A percentile compares a stretch with the other conserved stretches of the same genome.
These are phyloP conservation scores for Leptomonas pyrrhocoris DNA, from an alignment of 208 protist genomes.

Conservation along the genomic window DNA sequence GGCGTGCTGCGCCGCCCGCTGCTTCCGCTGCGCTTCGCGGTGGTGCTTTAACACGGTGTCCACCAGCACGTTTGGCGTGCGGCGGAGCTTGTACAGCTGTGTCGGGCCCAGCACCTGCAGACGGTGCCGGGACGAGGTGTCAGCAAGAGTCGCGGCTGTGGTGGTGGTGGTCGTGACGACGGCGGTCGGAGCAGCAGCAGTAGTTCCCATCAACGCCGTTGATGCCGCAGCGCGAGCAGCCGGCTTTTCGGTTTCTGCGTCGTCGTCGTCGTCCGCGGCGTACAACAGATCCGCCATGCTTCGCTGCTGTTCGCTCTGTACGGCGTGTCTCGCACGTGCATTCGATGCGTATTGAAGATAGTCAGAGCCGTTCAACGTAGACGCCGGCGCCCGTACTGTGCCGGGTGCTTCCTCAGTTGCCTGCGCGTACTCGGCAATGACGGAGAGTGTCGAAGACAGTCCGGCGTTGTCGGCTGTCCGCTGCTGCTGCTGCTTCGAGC, in stretches of 20 bases:
- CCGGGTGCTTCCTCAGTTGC: background rate
- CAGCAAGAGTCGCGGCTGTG: no score
- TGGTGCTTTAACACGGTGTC: constrained; percentile 26
- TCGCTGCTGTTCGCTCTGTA: background rate
- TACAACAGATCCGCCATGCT: background rate
- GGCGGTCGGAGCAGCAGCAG: background rate
- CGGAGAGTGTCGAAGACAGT: background rate
- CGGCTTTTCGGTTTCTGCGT: no score
- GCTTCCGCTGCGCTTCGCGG: constrained; percentile 16
- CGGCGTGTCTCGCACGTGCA: background rate
- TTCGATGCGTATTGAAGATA: background rate
- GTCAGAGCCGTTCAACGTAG: no score
- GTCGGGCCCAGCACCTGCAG: constrained; percentile 23
- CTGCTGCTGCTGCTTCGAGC: background rate
- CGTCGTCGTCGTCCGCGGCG: background rate
- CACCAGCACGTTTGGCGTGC: constrained; percentile 23
- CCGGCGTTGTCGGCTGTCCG: background rate
- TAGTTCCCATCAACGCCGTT: background rate
- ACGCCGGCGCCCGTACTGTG: background rate
- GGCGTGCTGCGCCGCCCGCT: constrained; percentile 14
- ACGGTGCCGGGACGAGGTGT: background rate
- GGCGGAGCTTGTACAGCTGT: constrained; percentile 19
- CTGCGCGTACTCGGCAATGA: background rate
- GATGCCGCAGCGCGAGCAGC: background rate
- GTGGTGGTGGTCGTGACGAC: no score